Evolutionary conservation across 371 early-diverging fungal species (phyloP).

Genomic region (Lichtheimia ornata): DNA sequence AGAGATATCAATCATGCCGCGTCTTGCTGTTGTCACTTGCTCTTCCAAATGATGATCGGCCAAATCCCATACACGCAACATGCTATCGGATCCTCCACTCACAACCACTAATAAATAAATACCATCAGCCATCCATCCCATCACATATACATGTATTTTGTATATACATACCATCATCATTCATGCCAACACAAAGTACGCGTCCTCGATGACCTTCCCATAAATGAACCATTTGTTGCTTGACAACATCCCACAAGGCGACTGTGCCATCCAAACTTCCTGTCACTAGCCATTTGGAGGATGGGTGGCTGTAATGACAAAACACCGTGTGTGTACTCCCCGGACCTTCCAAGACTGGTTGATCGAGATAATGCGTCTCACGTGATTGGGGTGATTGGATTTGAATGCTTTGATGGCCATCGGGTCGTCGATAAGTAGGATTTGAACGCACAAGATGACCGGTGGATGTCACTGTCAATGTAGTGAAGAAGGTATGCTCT

Average conservation of each 20-base stretch:
- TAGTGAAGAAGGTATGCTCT: slow-evolving; percentile 52
- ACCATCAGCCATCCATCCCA: background rate
- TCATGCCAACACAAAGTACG: slow-evolving; percentile 60
- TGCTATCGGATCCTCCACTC: slow-evolving; percentile 59
- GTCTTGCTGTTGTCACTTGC: slow-evolving; percentile 9
- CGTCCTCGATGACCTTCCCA: slow-evolving; percentile 60
- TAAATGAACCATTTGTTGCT: slow-evolving; percentile 27
- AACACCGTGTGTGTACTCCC: slow-evolving; percentile 36
- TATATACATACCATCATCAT: slow-evolving; percentile 38
- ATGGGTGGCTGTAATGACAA: slow-evolving; percentile 50
- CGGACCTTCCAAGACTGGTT: slow-evolving; percentile 2
- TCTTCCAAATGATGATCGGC: slow-evolving; percentile 5
- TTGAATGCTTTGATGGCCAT: slow-evolving; percentile 21
- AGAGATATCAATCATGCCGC: slow-evolving; percentile 50
- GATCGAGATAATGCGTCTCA: slow-evolving; percentile 18
- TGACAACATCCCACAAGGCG: slow-evolving; percentile 48
- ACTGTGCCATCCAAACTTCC: slow-evolving; percentile 60
- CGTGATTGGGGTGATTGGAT: slow-evolving; percentile 35
- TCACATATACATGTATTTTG: background rate
- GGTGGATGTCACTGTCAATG: slow-evolving; percentile 33
- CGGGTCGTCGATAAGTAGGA: slow-evolving; percentile 45
- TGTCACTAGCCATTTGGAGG: slow-evolving; percentile 49
- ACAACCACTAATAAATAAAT: slow-evolving; percentile 41
- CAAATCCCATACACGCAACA: slow-evolving; percentile 62
- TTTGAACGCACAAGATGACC: slow-evolving; percentile 52